These are phyloP conservation scores for Cucurbitaria berberidis DNA, from an alignment of 2,329 filamentous ascomycete genomes.

Conservation along the genomic window DNA sequence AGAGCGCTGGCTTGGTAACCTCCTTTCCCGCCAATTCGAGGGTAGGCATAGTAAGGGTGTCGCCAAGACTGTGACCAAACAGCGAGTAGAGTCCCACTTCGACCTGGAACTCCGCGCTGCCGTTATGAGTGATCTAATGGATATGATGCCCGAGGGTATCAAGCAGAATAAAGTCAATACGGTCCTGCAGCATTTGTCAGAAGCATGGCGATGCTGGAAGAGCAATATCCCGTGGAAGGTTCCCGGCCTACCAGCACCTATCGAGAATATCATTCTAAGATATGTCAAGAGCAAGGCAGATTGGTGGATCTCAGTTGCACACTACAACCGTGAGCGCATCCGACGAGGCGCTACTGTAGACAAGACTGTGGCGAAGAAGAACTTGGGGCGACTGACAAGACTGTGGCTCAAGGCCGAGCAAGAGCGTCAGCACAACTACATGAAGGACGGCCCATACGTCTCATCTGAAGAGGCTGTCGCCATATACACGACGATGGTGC, in stretches of 20 bases:
- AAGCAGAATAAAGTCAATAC: conserved; percentile 99
- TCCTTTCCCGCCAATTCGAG: conserved; percentile 96
- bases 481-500: conserved; percentile 98
- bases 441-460: conserved; percentile 98
- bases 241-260: conserved; percentile 90
- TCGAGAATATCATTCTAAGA: conserved; percentile 97
- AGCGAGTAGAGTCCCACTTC: conserved; percentile 98
- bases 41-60: conserved; percentile 98
- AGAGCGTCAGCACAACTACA: conserved; percentile 98
- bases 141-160: conserved; percentile 99
- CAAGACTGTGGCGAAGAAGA: conserved; percentile 99
- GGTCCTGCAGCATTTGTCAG: conserved; percentile 93
- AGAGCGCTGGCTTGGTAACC: conserved; percentile 95
- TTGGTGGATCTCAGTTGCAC: conserved; percentile 99
- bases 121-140: conserved; percentile 98
- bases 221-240: conserved; percentile 99
- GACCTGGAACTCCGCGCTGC: conserved; percentile 96
- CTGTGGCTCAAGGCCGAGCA: conserved; percentile 98
- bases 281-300: conserved; percentile 99
- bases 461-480: conserved; percentile 98
- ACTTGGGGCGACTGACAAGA: conserved; percentile 89
- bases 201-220: conserved; percentile 99
- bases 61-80: conserved; percentile 98
- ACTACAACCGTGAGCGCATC: conserved; percentile 98
- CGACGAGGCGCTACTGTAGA: conserved; percentile 95